Conservation (phyloP, 73 alveolate species). For the Diophrys appendiculata region DNA sequence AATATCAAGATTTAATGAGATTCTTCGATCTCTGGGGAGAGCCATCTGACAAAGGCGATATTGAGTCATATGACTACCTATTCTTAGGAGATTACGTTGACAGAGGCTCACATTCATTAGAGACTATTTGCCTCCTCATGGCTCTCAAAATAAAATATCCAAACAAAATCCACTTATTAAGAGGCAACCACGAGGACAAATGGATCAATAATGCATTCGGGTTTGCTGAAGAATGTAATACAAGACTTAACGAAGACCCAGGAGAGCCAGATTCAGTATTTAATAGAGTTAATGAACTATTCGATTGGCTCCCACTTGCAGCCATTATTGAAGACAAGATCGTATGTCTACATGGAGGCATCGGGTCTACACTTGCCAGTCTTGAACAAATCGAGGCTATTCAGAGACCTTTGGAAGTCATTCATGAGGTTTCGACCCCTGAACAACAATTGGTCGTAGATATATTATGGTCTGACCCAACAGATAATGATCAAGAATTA, state of each 20-base stretch:
- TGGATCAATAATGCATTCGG: conserved; percentile 79
- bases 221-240: conserved; percentile 79
- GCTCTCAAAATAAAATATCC: conserved; percentile 57
- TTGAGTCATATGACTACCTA: conserved; percentile 67
- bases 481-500: conserved; percentile 71
- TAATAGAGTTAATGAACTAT: conserved; percentile 76
- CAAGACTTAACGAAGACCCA: conserved; percentile 73
- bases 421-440: conserved; percentile 76
- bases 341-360: conserved; percentile 86
- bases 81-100: conserved; percentile 86
- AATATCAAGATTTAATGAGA: conserved; percentile 95
- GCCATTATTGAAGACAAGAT: conserved; percentile 73
- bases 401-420: conserved; percentile 74
- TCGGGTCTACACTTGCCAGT: conserved; percentile 75
- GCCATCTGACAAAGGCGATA: conserved; percentile 77
- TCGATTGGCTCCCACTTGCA: conserved; percentile 83
- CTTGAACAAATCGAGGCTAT: conserved; percentile 80
- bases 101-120: conserved; percentile 83
- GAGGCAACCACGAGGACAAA: conserved; percentile 87
- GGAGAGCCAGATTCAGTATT: conserved; percentile 71
- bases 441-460: conserved; percentile 79
- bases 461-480: conserved; percentile 85
- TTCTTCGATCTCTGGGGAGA: conserved; percentile 86
- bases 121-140: conserved; percentile 61
- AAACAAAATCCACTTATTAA: conserved; percentile 58